phyloP scores from a whole-genome alignment of 345 rosid species.

The Microthlaspi erraticum region DNA sequence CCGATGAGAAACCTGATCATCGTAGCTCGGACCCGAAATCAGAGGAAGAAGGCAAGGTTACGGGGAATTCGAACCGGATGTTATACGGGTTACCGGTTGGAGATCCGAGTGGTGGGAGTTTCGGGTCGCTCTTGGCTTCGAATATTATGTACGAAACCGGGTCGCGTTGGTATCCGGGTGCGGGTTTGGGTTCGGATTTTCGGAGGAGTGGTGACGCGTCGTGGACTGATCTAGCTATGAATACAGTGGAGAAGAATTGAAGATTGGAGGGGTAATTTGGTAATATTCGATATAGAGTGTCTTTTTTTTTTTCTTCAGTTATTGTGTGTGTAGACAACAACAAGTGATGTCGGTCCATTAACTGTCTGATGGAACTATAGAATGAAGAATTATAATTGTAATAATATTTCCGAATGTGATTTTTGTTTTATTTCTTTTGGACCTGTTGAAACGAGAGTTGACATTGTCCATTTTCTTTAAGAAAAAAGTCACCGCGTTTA shows the following conservation, averaged over 20 bases:
- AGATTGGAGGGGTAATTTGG: slow-evolving; percentile 25
- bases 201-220: slow-evolving; percentile 47
- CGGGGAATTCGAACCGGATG: slow-evolving; percentile 45
- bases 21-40: slow-evolving; percentile 6
- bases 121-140: slow-evolving; percentile 61
- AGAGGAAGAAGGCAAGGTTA: background rate
- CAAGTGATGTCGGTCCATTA: slow-evolving; percentile 33
- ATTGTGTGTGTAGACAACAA: slow-evolving; percentile 16
- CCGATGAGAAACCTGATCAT: slow-evolving; percentile 43
- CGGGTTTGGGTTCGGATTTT: slow-evolving; percentile 43
- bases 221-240: slow-evolving; percentile 77
- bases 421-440: background rate
- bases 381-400: too few relatives aligned
- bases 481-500: slow-evolving; percentile 1
- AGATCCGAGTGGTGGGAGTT: slow-evolving; percentile 54
- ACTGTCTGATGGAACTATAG: too few relatives aligned
- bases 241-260: slow-evolving; percentile 36
- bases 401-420: too few relatives aligned
- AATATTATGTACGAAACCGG: slow-evolving; percentile 49
- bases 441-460: slow-evolving; percentile 8
- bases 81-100: slow-evolving; percentile 52
- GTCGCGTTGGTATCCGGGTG: slow-evolving; percentile 48
- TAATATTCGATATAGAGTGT: background rate
- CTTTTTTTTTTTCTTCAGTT: background rate
- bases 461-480: background rate